A percentile compares a stretch with the other conserved stretches of the same genome.
phyloP scores from a whole-genome alignment of 371 early-diverging fungal species.

The Circinella umbellata region DNA sequence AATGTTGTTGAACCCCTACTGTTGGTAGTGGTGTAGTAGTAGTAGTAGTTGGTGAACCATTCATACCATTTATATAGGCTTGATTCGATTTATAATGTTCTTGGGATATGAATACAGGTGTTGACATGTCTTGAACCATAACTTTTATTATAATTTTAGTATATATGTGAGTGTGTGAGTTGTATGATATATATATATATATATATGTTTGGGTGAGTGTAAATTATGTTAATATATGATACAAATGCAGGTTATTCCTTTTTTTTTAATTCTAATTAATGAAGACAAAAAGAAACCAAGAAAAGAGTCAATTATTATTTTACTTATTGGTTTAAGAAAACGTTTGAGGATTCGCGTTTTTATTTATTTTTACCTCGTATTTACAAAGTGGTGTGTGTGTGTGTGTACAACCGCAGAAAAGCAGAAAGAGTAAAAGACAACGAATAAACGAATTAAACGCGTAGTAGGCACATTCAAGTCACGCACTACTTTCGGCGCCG shows the following conservation, averaged over 20 bases:
- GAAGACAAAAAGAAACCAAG: not conserved
- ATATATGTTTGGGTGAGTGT: no score
- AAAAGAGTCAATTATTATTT: no score
- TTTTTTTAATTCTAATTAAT: slow-evolving; percentile 44
- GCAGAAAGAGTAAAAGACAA: no score
- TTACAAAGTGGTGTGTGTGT: no score
- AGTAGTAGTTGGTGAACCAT: slow-evolving; percentile 2
- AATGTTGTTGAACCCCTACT: not conserved
- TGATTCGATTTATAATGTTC: slow-evolving; percentile 11
- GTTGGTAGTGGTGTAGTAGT: not conserved
- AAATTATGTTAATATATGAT: slow-evolving; percentile 7
- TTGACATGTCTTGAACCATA: slow-evolving; percentile 24
- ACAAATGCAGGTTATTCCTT: slow-evolving; percentile 6
- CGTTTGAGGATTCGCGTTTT: no score
- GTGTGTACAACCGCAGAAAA: no score
- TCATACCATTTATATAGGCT: slow-evolving; percentile 15
- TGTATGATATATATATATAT: no score
- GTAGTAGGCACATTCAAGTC: no score
- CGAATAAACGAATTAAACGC: no score
- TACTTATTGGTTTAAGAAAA: no score
- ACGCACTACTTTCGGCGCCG: no score
- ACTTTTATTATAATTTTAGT: not conserved
- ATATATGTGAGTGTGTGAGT: not conserved
- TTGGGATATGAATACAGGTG: slow-evolving; percentile 16
- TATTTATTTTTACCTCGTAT: no score